phyloP scores from a whole-genome alignment of 2,329 filamentous ascomycete species.

The Leptodontidium sp. region DNA sequence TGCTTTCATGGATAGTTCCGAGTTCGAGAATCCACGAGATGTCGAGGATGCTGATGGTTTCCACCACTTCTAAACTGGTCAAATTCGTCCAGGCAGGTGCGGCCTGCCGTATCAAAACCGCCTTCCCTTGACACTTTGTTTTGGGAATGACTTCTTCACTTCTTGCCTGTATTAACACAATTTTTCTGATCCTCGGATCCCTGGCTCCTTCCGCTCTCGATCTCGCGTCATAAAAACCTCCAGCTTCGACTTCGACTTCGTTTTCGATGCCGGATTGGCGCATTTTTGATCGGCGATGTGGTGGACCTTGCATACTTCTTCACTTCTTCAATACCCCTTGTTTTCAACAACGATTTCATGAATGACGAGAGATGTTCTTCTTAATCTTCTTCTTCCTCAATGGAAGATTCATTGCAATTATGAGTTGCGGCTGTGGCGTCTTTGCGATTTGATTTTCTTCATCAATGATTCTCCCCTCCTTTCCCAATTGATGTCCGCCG shows the following conservation, averaged over 20 bases:
- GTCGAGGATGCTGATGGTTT: conserved; percentile 9
- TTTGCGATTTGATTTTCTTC: neutral
- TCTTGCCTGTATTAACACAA: conserved; percentile 30
- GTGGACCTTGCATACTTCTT: conserved; percentile 9
- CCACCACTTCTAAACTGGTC: conserved; percentile 4
- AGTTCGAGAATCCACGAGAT: neutral
- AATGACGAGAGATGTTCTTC: neutral
- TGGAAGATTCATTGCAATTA: too few relatives aligned
- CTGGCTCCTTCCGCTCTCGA: conserved; percentile 16
- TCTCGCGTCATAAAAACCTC: conserved; percentile 4
- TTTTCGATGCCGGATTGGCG: conserved; percentile 20
- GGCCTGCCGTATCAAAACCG: conserved; percentile 29
- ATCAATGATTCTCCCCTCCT: neutral
- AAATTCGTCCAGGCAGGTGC: conserved; percentile 20
- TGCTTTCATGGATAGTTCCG: conserved; percentile 4
- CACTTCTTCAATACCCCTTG: conserved; percentile 9
- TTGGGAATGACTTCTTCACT: conserved; percentile 20
- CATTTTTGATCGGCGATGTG: conserved; percentile 3
- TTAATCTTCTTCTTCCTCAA: neutral
- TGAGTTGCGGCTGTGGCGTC: too few relatives aligned
- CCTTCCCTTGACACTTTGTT: conserved; percentile 23
- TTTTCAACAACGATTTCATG: neutral
- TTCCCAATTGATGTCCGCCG: neutral
- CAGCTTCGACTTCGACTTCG: neutral
- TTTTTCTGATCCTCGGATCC: conserved; percentile 31